Base-by-base conservation (phyloP, 2,329 filamentous ascomycete species). In the Didymella arachidicola region DNA sequence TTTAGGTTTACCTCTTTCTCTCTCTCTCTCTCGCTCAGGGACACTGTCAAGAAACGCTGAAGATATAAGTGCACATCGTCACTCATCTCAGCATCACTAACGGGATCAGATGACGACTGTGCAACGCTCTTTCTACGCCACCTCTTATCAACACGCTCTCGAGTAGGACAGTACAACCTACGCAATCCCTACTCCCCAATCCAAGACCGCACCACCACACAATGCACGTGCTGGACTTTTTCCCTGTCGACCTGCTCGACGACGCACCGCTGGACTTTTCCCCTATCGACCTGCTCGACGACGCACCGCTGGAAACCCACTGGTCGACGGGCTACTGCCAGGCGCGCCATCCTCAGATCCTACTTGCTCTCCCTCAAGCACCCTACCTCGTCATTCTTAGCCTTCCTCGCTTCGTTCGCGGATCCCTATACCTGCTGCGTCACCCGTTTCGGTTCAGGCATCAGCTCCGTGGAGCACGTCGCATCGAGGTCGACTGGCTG, bases 71-170 rank as follows among this genome's bases (percentile, higher is more conserved):
- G 16, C 32, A 36, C 16, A 2, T 18, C n/a, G 8, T 19, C 18
- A n/a, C 36, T 39, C 36, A 10, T 8, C 16, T 19, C 7, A n/a
- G 19, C n/a, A 8, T 4, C n/a, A 19, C 38, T 25, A 19, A 41
- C 38, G 7, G 7, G 1, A 25, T 41, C 38, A 25, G 19, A 14
- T 25, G 19, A 41, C 19, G 11, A 25, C 12, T 25, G 29, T 44
- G 42, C 30, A 30, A 43, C 18, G 30, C 18, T 58, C 49, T 49
- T 44, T 53, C 55, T 44, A 27, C 30, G 26, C 22, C 7, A 48
- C 27, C 27, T 34, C 43, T 18, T 34, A 29, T 27, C 29, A n/a
- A 3, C 10, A 8, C 6, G 4, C 5, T 26, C 25, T 26, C 29
- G 2, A 49, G 16, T 27, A 34, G 49, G 38, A 44, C 30, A 48